These are phyloP conservation scores for Pseudocercospora musae DNA, from an alignment of 2,329 filamentous ascomycete genomes.

Conservation along the genomic window DNA sequence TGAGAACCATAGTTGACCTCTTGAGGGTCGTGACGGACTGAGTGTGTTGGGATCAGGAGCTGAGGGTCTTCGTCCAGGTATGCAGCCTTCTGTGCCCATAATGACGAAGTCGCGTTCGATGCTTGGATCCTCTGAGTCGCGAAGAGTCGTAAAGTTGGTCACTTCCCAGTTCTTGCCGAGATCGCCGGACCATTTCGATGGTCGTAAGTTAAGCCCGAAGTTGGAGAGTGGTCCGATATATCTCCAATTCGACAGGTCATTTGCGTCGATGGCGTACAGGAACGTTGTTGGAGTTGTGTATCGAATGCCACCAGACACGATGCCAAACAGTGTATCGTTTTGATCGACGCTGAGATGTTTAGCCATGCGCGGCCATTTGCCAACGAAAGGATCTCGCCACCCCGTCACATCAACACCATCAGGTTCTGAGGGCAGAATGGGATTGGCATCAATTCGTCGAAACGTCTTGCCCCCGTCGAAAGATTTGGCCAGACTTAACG, in stretches of 20 bases:
- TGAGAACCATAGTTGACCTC: constrained; percentile 47
- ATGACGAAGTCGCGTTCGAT: constrained; percentile 42
- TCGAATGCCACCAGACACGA: constrained; percentile 49
- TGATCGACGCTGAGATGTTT: constrained; percentile 14
- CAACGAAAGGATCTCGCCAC: constrained; percentile 44
- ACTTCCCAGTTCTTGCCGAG: constrained; percentile 54
- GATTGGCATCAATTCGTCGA: constrained; percentile 37
- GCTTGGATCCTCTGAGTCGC: constrained; percentile 29
- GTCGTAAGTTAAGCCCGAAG: constrained; percentile 39
- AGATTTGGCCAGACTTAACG: constrained; percentile 40
- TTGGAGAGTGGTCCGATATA: constrained; percentile 46
- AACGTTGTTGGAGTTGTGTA: constrained; percentile 46
- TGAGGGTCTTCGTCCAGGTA: constrained; percentile 18
- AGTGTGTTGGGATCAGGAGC: constrained; percentile 12
- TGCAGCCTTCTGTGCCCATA: constrained; percentile 47
- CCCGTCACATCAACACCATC: constrained; percentile 38
- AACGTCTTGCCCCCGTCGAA: constrained; percentile 40
- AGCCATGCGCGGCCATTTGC: constrained; percentile 31
- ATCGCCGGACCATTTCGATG: constrained; percentile 49
- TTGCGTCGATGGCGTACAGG: constrained; percentile 44
- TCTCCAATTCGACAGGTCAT: constrained; percentile 44
- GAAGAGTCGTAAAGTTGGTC: constrained; percentile 46
- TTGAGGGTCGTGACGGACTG: constrained; percentile 27
- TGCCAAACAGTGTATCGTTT: constrained; percentile 41
- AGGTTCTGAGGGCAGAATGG: constrained; percentile 39